Evolutionary conservation across 768 basidiomycete genomes (phyloP).

Genomic region (Pulveroboletus sp.): DNA sequence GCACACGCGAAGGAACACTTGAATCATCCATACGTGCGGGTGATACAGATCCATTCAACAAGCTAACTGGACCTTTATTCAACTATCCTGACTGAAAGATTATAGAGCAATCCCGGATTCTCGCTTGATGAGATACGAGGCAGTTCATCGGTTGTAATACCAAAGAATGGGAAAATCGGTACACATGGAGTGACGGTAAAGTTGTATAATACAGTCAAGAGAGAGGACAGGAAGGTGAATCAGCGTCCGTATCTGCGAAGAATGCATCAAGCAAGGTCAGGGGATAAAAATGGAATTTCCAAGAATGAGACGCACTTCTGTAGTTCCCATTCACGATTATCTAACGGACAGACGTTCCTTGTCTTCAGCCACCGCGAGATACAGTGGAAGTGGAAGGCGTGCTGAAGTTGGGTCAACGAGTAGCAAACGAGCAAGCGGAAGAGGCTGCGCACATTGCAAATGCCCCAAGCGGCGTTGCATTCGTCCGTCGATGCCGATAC

Average conservation of each 20-base stretch:
- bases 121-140: not conserved
- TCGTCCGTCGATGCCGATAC: slow-evolving; percentile 95
- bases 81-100: not conserved
- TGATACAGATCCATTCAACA: not conserved
- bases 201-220: slow-evolving; percentile 19
- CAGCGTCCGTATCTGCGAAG: slow-evolving; percentile 41
- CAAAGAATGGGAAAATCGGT: slow-evolving; percentile 2
- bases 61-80: not conserved
- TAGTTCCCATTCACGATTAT: slow-evolving; percentile 96
- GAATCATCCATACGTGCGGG: not conserved
- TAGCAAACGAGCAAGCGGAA: not conserved
- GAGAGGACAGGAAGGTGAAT: slow-evolving; percentile 6
- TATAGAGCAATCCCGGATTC: not conserved
- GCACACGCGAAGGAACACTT: not conserved
- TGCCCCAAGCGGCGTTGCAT: slow-evolving; percentile 98
- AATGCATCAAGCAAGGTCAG: not conserved
- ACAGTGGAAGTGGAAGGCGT: slow-evolving; percentile 99
- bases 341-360: slow-evolving; percentile 89
- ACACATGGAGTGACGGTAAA: slow-evolving; percentile 9
- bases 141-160: not conserved
- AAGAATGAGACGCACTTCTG: slow-evolving; percentile 70
- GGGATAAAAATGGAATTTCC: not conserved
- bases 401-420: slow-evolving; percentile 44
- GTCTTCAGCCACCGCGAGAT: slow-evolving; percentile 99
- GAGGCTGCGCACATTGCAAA: slow-evolving; percentile 84